Base-by-base conservation (phyloP, 306 rosid genomes). In the Morella rubra region DNA sequence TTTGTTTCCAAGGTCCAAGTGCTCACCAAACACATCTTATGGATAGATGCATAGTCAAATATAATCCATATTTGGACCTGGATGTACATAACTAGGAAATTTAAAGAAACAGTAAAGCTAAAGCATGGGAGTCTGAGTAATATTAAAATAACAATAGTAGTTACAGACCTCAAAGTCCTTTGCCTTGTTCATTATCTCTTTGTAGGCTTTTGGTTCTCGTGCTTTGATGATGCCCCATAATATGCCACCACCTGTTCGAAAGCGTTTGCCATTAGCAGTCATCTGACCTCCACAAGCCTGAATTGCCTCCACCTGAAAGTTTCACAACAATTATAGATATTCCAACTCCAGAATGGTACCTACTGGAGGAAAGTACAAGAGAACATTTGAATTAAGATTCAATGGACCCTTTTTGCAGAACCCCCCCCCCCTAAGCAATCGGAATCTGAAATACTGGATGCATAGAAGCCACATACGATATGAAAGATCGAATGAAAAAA, bases 211-310 rank as follows among this genome's bases (percentile, higher is more conserved):
- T 76, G 96, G 98, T 60, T 91, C 98, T 70, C 93, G 91, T 72
- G 79, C 71, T 89, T 92, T 95, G n/a, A 44, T 77, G 71, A 66
- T 18, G 77, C 62, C 81, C 98, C 97, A 95, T 81, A 95, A 82
- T 69, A 95, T 69, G 66, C 97, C 98, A 76, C 98, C 97, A 41
- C 98, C 98, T 1, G 85, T 88, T 69, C 95, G 83, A 41, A 49
- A 77, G 20, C 97, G 96, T 69, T 78, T 85, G 19, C 96, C 96
- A 85, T 91, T 93, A 45, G 83, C 83, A 73, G 94, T 90, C 93
- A 69, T 82, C 90, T 91, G 97, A 77, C 94, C 98, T 68, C 98
- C 98, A 70, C 96, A 91, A 53, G 94, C 79, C 80, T 90, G 91
- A 75, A 93, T 78, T 56, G 93, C 94, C 78, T 91, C 90, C 80